Base-by-base conservation (phyloP, 306 rosid genomes). In the Carpinus viminea region DNA sequence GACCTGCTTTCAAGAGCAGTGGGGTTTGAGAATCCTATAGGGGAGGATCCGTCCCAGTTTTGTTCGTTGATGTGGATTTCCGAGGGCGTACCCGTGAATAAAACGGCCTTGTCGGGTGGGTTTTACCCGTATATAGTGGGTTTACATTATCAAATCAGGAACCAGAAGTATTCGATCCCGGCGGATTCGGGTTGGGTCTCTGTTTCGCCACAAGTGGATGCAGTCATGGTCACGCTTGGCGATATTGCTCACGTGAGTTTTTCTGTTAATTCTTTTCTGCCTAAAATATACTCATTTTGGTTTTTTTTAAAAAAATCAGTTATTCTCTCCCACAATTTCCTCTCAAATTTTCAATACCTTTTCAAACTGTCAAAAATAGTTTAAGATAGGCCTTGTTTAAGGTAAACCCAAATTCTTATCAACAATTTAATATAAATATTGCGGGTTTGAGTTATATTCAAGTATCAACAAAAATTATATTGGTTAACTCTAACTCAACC, bases 181-280 rank as follows among this genome's bases (percentile, higher is more conserved):
- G 87, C 94, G 77, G 97, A 94, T 80, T 92, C 97, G 38, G 97
- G 93, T 65, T 84, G 93, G 97, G 91, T 90, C 74, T 68, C 94
- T 1, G 92, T 88, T 53, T 76, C 75, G 74, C 92, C 96, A 48
- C 86, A 70, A 74, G 90, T 87, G 78, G 98, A 92, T 55, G 80
- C 97, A 0, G 79, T 94, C 68, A 47, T 89, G 84, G 92, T 94
- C 4, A 88, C 97, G 9, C 55, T 90, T 70, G 98, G 98, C 6
- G 98, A 94, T 74, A 79, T 94, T 81, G 96, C 96, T 69, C 97
- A 94, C 86, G 96, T 93, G 70, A 82, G 83, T 54, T 59, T 50
- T 10, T 48, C 15, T 20, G 13, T 43, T 0, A 11, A 8, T 41
- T 18, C 4, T 7, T n/a, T 64, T 64, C 34, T 64, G 11, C 2